Conservation (phyloP, 441 rosid genomes). For the Populus hybrid region DNA sequence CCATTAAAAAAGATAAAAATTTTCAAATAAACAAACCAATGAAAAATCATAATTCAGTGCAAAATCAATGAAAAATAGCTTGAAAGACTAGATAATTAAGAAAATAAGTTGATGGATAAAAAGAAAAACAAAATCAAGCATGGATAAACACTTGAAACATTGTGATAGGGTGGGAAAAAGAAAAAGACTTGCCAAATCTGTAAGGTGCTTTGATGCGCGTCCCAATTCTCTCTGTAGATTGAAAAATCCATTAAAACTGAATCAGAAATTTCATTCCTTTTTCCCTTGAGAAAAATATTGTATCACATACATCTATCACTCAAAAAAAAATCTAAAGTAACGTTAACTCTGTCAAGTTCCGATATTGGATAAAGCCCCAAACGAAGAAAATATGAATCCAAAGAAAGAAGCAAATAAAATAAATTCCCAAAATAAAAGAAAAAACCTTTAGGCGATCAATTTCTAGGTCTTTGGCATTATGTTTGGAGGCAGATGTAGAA, state of each 20-base stretch:
- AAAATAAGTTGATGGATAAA: neutral
- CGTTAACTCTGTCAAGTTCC: neutral
- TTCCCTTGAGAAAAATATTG: neutral
- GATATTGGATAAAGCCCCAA: neutral
- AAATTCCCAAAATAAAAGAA: neutral
- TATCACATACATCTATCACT: neutral
- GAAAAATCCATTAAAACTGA: conserved; percentile 2
- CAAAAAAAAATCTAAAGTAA: neutral
- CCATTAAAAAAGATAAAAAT: neutral
- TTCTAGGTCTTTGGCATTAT: conserved; percentile 44
- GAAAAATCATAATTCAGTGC: neutral
- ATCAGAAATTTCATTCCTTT: conserved; percentile 17
- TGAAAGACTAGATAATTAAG: neutral
- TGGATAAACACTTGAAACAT: neutral
- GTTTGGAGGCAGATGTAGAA: conserved; percentile 10
- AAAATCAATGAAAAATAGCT: neutral
- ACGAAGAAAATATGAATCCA: neutral
- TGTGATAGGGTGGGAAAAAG: neutral
- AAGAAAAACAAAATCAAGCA: neutral
- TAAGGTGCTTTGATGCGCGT: conserved; percentile 45
- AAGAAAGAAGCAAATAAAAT: neutral
- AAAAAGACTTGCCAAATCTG: conserved; percentile 32
- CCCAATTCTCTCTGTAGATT: conserved; percentile 62
- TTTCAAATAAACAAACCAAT: neutral
- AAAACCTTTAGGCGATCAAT: conserved; percentile 61